Evolutionary conservation across 352 stramenopile species (phyloP).

Genomic region (Pythium sukuiense): DNA sequence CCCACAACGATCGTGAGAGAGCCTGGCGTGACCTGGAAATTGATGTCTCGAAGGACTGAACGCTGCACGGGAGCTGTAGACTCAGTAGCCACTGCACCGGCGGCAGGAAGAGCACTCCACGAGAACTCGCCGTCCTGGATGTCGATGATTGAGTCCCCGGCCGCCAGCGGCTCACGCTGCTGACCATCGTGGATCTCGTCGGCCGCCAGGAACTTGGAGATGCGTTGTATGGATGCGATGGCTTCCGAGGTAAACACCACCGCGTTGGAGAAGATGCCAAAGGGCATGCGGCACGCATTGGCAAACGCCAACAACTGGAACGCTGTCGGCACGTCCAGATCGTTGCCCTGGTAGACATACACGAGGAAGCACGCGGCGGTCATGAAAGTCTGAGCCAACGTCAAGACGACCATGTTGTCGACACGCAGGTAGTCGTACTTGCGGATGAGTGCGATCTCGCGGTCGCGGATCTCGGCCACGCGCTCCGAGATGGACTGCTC

Average conservation of each 20-base stretch:
- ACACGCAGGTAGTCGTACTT: conserved; percentile 27
- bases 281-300: conserved; percentile 54
- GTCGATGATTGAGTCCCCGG: background rate
- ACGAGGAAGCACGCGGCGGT: conserved; percentile 87
- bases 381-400: conserved; percentile 87
- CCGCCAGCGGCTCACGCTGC: background rate
- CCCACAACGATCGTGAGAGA: conserved; percentile 62
- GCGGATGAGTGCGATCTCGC: conserved; percentile 24
- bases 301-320: conserved; percentile 93
- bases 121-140: conserved; percentile 36
- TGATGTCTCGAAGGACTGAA: conserved; percentile 27
- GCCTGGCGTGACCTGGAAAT: conserved; percentile 53
- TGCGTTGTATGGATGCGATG: conserved; percentile 38
- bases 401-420: conserved; percentile 24
- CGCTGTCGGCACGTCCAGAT: conserved; percentile 88
- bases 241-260: conserved; percentile 51
- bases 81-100: background rate
- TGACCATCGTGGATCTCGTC: conserved; percentile 27
- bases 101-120: conserved; percentile 19
- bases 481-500: conserved; percentile 27
- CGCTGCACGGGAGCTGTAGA: background rate
- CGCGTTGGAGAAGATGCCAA: conserved; percentile 52
- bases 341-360: conserved; percentile 71
- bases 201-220: conserved; percentile 38
- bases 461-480: conserved; percentile 25